Conservation (phyloP, 176 grass and related monocot genomes). For the Carex littledalei region DNA sequence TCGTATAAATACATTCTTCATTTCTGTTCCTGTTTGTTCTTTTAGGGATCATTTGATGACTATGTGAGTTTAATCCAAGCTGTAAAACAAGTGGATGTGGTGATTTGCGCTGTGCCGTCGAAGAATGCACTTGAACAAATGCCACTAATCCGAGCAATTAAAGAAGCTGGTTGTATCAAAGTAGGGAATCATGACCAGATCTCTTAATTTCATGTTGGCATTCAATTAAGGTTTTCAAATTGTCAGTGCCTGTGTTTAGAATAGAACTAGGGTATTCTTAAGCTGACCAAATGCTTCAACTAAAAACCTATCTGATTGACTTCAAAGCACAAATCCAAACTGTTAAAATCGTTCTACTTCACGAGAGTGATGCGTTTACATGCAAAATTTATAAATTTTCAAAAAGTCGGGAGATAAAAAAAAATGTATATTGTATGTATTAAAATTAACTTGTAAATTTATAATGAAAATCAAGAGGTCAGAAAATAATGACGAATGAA, state of each 20-base stretch:
- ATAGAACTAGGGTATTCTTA: neutral
- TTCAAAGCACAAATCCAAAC: too few species aligned
- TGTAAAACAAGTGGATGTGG: slow-evolving; percentile 64
- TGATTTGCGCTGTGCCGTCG: slow-evolving; percentile 73
- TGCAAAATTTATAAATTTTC: too few species aligned
- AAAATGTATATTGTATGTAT: too few species aligned
- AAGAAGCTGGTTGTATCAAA: slow-evolving; percentile 81
- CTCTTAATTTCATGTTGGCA: neutral
- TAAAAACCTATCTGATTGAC: too few species aligned
- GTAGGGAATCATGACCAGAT: slow-evolving; percentile 23
- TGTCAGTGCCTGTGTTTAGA: neutral
- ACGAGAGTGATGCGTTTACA: too few species aligned
- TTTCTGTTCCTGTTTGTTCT: neutral
- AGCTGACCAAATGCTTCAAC: too few species aligned
- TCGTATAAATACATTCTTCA: neutral
- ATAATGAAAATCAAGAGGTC: too few species aligned
- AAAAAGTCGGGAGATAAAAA: too few species aligned
- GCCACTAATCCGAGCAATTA: slow-evolving; percentile 66
- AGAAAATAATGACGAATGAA: too few species aligned
- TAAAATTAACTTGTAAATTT: too few species aligned
- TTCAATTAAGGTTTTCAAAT: neutral
- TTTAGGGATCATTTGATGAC: slow-evolving; percentile 19
- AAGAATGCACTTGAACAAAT: slow-evolving; percentile 65
- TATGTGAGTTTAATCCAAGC: slow-evolving; percentile 58
- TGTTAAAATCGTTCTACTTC: too few species aligned